Conservation (phyloP, 495 filamentous ascomycete genomes). For the Letharia lupina region DNA sequence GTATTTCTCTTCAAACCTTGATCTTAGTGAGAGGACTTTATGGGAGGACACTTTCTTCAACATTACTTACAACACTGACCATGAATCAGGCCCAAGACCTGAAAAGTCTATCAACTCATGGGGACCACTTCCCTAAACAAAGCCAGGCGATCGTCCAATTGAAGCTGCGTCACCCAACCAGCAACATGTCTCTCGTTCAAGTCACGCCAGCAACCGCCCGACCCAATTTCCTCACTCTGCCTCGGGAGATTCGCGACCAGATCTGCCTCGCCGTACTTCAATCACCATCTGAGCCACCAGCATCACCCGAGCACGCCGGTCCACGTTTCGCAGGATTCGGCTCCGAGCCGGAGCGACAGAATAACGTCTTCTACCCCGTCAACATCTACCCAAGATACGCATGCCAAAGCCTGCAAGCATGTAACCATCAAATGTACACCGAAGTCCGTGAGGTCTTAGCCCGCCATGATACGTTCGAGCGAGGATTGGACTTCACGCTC, state of each 20-base stretch:
- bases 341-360: background rate
- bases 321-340: background rate
- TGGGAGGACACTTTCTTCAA: background rate
- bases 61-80: too few species aligned
- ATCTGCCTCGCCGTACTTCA: background rate
- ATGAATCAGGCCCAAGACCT: too few species aligned
- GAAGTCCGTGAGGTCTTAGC: background rate
- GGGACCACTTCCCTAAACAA: too few species aligned
- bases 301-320: background rate
- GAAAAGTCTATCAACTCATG: too few species aligned
- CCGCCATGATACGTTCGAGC: background rate
- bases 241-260: background rate
- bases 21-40: background rate
- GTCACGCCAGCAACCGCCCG: background rate
- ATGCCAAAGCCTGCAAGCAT: background rate
- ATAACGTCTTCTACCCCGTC: background rate
- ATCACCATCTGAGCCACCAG: background rate
- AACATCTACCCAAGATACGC: background rate
- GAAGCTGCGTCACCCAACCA: background rate
- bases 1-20: too few species aligned
- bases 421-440: background rate
- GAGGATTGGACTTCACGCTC: background rate
- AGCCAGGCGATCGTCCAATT: too few species aligned
- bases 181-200: background rate
- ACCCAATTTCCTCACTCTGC: background rate